phyloP scores from a whole-genome alignment of 2,329 filamentous ascomycete species.

The Colletotrichum theobromicola region DNA sequence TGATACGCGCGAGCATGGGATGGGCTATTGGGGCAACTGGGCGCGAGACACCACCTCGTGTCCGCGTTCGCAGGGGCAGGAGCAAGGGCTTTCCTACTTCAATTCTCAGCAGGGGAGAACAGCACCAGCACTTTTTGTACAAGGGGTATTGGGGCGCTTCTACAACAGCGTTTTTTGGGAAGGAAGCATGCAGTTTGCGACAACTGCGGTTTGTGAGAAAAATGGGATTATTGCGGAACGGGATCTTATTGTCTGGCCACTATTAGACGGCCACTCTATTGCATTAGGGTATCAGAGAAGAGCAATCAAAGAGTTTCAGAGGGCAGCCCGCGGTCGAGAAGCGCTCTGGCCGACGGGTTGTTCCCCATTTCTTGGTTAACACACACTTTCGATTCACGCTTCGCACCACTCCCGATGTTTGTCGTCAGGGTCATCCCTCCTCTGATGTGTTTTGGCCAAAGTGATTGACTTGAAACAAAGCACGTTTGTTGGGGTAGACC shows the following conservation, averaged over 20 bases:
- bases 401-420: background rate
- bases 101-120: conserved; percentile 11
- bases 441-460: conserved; percentile 8
- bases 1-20: background rate
- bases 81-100: background rate
- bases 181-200: background rate
- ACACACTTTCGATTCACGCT: background rate
- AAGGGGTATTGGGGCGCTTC: conserved; percentile 6
- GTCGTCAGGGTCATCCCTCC: conserved; percentile 2
- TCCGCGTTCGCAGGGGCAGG: background rate
- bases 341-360: conserved; percentile 16
- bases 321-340: conserved; percentile 15
- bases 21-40: background rate
- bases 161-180: background rate
- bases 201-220: background rate
- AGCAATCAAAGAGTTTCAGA: conserved; percentile 16
- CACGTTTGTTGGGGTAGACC: conserved; percentile 7
- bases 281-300: conserved; percentile 18
- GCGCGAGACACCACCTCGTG: background rate
- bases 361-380: conserved; percentile 1
- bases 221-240: background rate
- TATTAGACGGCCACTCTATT: conserved; percentile 9
- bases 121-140: conserved; percentile 12
- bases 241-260: background rate
- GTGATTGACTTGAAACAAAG: conserved; percentile 14